Evolutionary conservation across 108 stramenopile genomes (phyloP), one percentile per base, ranked within the genome.

Genomic region (Pinguiococcus pyrenoidosus): DNA sequence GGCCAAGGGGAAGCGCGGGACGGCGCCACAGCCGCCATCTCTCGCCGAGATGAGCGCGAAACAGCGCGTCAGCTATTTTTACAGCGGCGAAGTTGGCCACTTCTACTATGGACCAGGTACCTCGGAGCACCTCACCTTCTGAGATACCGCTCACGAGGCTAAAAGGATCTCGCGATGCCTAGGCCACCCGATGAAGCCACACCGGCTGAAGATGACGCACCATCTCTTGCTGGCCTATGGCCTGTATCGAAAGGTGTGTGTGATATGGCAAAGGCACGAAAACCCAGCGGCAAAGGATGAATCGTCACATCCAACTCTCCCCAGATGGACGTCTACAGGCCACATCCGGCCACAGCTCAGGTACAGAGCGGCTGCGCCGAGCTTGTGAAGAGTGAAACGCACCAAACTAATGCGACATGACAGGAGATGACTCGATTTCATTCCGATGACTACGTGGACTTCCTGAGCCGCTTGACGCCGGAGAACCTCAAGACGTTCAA

Each of bases 91-190:
- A 59, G 62, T 92, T 32, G 82, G 96, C 49, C 83, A 83, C 73
- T 89, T 82, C 54, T 95, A 95, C 72, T 98, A 98, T 71, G 96
- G 96, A 29, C 96, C 90, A n/a, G 87, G 87, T 2, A n/a, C n/a
- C n/a, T n/a, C n/a, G n/a, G n/a, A n/a, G n/a, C n/a, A n/a, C n/a
- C n/a, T n/a, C n/a, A n/a, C n/a, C n/a, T n/a, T n/a, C n/a, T n/a
- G n/a, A n/a, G n/a, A n/a, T n/a, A n/a, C n/a, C n/a, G n/a, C n/a
- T n/a, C n/a, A n/a, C n/a, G n/a, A n/a, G n/a, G n/a, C n/a, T n/a
- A n/a, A n/a, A n/a, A n/a, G n/a, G n/a, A n/a, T n/a, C n/a, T n/a
- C n/a, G n/a, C n/a, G n/a, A n/a, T n/a, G n/a, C n/a, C n/a, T n/a
- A n/a, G n/a, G n/a, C n/a, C n/a, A n/a, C n/a, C n/a, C n/a, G n/a